Evolutionary conservation across 257 asterid species (phyloP).

Genomic region (Nicotiana noctiflora): DNA sequence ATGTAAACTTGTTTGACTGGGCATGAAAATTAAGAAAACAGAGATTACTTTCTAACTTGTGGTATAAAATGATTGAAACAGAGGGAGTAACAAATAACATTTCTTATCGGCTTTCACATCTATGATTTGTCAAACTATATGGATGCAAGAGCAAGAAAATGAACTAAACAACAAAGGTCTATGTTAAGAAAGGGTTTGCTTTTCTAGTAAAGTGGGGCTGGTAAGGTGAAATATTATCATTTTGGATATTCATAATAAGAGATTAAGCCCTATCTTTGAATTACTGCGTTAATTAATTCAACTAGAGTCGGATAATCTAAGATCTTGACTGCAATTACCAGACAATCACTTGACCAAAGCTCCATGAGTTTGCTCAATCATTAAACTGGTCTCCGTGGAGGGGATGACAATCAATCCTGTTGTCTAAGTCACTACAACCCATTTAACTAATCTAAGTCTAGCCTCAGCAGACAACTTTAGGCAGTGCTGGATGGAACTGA

Average conservation of each 20-base stretch:
- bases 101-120: no score
- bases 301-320: not conserved
- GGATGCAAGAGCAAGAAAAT: no score
- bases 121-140: no score
- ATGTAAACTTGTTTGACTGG: no score
- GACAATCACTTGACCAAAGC: not conserved
- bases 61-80: no score
- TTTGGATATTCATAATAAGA: not conserved
- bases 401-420: not conserved
- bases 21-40: no score
- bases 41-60: no score
- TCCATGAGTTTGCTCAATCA: not conserved
- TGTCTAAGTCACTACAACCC: not conserved
- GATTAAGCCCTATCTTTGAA: no score
- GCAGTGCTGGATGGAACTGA: not conserved
- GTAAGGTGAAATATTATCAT: not conserved
- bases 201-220: not conserved
- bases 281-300: not conserved
- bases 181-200: not conserved
- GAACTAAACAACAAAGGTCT: no score
- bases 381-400: not conserved
- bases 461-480: not conserved
- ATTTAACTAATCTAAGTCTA: not conserved
- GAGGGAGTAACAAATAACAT: no score
- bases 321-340: not conserved